Evolutionary conservation across 2,329 filamentous ascomycete genomes (phyloP).

Genomic region (Sarocladium oryzae): DNA sequence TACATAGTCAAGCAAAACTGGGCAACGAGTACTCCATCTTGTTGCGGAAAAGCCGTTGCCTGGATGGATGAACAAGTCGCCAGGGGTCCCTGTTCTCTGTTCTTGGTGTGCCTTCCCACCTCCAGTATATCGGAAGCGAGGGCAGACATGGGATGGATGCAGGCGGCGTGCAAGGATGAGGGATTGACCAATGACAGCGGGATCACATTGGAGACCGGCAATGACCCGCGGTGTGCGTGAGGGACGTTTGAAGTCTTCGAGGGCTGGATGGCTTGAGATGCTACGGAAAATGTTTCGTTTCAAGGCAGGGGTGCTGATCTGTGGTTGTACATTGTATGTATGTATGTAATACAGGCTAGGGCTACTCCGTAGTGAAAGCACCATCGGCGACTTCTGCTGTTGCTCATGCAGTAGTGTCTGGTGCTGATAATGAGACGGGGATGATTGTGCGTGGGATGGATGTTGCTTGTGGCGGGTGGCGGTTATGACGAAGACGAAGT

Average conservation of each 20-base stretch:
- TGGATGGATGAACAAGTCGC: background rate
- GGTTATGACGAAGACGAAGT: background rate
- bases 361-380: too few relatives aligned
- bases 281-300: conserved; percentile 9
- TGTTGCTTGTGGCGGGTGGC: too few relatives aligned
- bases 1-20: too few relatives aligned
- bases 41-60: background rate
- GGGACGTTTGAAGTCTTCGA: conserved; percentile 5
- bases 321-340: too few relatives aligned
- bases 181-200: conserved; percentile 4
- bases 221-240: conserved; percentile 3
- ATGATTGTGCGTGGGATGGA: too few relatives aligned
- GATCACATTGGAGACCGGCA: conserved; percentile 2
- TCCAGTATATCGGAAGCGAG: conserved; percentile 6
- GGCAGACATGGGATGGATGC: conserved; percentile 8
- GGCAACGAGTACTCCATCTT: too few relatives aligned
- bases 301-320: conserved; percentile 6
- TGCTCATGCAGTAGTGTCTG: too few relatives aligned
- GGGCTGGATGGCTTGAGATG: background rate
- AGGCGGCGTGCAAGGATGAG: conserved; percentile 4
- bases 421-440: too few relatives aligned
- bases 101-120: background rate
- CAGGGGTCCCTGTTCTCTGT: background rate
- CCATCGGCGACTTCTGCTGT: too few relatives aligned
- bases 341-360: too few relatives aligned